phyloP scores from a whole-genome alignment of 805 yeast genomes.

The Starmerella lactis-condensi region DNA sequence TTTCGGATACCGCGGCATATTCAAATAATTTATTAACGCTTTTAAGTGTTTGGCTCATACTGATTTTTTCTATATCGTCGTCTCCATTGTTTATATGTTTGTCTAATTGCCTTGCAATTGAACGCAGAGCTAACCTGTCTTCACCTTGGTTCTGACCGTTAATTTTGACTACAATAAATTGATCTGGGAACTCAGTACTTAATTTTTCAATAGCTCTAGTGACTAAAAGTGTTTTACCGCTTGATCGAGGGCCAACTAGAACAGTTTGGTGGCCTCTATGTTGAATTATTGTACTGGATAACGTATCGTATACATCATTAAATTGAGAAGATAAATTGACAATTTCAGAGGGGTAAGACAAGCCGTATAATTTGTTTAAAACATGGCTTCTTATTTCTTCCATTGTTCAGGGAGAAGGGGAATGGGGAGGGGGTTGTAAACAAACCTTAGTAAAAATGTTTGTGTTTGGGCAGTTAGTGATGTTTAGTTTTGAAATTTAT shows the following conservation, averaged over 20 bases:
- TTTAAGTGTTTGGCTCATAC: constrained; percentile 18
- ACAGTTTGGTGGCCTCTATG: constrained; percentile 69
- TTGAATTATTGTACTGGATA: constrained; percentile 45
- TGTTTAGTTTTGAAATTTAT: no score
- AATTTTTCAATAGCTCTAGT: constrained; percentile 37
- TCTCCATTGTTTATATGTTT: constrained; percentile 19
- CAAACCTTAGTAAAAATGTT: no score
- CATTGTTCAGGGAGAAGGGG: no score
- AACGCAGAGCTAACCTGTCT: constrained; percentile 63
- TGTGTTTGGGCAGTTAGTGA: no score
- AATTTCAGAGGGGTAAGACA: constrained; percentile 14
- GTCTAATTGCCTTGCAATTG: constrained; percentile 72
- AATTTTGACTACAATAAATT: constrained; percentile 43
- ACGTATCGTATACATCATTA: constrained; percentile 35
- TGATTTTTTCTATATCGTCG: constrained; percentile 18
- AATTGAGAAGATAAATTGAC: constrained; percentile 25
- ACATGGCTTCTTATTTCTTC: constrained; percentile 9
- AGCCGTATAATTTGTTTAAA: constrained; percentile 20
- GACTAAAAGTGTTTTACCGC: constrained; percentile 55
- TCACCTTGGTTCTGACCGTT: constrained; percentile 57
- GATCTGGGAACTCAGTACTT: constrained; percentile 22
- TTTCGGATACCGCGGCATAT: constrained; percentile 8
- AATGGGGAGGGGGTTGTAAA: no score
- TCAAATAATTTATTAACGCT: constrained; percentile 18
- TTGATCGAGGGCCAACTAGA: constrained; percentile 59